Percentiles rank a stretch among this genome's conserved stretches.
Conservation (phyloP, 129 eudicot genomes). For the Scalesia atractyloides region DNA sequence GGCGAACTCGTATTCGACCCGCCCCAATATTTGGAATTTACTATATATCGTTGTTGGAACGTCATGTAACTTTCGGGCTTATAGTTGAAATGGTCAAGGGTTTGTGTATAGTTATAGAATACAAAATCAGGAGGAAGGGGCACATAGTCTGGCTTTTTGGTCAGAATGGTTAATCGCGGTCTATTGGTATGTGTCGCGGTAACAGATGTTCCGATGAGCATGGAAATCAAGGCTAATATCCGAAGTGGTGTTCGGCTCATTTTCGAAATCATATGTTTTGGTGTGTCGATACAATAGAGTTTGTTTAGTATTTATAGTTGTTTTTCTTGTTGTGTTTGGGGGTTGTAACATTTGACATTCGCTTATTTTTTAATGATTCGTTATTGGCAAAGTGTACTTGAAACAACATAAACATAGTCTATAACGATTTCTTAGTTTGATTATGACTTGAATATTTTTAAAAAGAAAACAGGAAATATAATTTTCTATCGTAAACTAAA, state of each 20-base stretch:
- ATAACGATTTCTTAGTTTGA: constrained; percentile 17
- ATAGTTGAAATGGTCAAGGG: constrained; percentile 36
- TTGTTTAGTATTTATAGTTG: constrained; percentile 13
- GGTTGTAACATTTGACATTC: neutral
- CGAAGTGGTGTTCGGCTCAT: constrained; percentile 8
- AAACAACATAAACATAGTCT: constrained; percentile 3
- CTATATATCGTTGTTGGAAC: constrained; percentile 33
- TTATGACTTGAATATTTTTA: neutral
- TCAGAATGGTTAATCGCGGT: constrained; percentile 13
- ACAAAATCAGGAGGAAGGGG: constrained; percentile 20
- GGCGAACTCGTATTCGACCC: constrained; percentile 25
- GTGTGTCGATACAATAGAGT: neutral
- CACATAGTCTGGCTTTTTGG: neutral
- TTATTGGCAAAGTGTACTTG: constrained; percentile 1
- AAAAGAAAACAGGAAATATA: neutral
- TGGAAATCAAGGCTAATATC: neutral
- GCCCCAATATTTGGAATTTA: constrained; percentile 21
- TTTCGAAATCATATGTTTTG: neutral
- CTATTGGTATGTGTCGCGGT: neutral
- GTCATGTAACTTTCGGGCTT: constrained; percentile 34
- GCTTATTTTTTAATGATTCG: neutral
- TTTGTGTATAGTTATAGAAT: constrained; percentile 33
- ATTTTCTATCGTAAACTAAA: too few relatives aligned
- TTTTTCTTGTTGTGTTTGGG: constrained; percentile 1
- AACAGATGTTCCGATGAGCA: constrained; percentile 5